Conservation (phyloP, 192 early-diverging fungal genomes). For the Helicostylum pulchrum region DNA sequence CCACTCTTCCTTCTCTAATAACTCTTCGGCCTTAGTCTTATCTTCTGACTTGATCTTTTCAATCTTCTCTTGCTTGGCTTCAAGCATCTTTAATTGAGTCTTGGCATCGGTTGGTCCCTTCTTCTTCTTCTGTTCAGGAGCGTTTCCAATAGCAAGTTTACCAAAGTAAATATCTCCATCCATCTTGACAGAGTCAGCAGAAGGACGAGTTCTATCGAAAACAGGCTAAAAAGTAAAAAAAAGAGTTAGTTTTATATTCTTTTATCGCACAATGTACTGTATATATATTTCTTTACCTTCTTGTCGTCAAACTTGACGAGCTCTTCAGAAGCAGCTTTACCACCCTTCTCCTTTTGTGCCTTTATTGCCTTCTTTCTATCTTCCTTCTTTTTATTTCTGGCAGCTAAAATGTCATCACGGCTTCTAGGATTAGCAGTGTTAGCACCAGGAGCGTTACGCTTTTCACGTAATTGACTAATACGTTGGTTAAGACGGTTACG, state of each 20-base stretch:
- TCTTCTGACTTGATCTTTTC: conserved; percentile 64
- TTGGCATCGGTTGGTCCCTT: conserved; percentile 60
- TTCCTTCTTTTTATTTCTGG: conserved; percentile 68
- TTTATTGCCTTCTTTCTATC: conserved; percentile 58
- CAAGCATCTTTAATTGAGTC: conserved; percentile 62
- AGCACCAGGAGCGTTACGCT: conserved; percentile 59
- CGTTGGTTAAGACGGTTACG: conserved; percentile 59
- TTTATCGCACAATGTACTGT: background rate
- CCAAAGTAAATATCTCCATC: conserved; percentile 62
- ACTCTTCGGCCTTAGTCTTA: conserved; percentile 58
- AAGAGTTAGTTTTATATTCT: too few species aligned
- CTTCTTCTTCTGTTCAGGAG: conserved; percentile 65
- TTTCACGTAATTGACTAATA: conserved; percentile 57
- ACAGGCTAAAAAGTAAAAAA: background rate
- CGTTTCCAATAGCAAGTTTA: conserved; percentile 62
- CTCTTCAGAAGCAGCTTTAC: conserved; percentile 47
- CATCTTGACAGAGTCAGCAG: conserved; percentile 44
- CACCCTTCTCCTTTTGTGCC: conserved; percentile 58
- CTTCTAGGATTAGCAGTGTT: conserved; percentile 49
- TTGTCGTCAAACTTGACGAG: conserved; percentile 38
- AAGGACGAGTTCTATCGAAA: background rate
- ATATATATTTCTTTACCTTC: conserved; percentile 2
- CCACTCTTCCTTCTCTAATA: conserved; percentile 83
- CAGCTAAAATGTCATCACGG: conserved; percentile 75
- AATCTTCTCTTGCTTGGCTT: conserved; percentile 74